phyloP scores from a whole-genome alignment of 2,329 filamentous ascomycete species.

The Aquanectria penicillioides region DNA sequence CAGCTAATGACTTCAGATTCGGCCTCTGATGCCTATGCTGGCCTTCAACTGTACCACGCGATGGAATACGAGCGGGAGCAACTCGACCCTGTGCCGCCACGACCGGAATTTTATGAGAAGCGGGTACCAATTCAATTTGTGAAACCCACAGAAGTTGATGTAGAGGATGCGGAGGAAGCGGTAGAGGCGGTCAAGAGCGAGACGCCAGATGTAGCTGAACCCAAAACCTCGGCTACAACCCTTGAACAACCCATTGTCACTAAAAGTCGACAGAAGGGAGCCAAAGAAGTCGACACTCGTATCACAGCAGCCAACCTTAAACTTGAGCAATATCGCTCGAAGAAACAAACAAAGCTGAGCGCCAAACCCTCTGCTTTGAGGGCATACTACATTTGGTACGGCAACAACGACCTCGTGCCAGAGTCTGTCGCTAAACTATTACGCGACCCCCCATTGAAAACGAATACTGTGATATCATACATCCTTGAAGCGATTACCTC shows the following conservation, averaged over 20 bases:
- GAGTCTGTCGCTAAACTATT: constrained; percentile 63
- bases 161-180: constrained; percentile 1
- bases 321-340: constrained; percentile 48
- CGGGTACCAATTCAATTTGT: constrained; percentile 69
- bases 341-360: constrained; percentile 34
- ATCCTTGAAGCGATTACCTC: constrained; percentile 64
- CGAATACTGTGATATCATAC: constrained; percentile 65
- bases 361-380: constrained; percentile 54
- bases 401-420: constrained; percentile 59
- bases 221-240: neutral
- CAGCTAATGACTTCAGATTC: constrained; percentile 64
- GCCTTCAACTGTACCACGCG: constrained; percentile 75
- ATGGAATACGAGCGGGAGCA: constrained; percentile 74
- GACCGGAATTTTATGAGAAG: constrained; percentile 75
- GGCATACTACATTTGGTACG: constrained; percentile 73
- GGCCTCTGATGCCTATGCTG: constrained; percentile 85
- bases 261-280: constrained; percentile 9
- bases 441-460: constrained; percentile 68
- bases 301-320: constrained; percentile 55
- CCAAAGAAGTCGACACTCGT: constrained; percentile 48
- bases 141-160: constrained; percentile 19
- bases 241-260: neutral
- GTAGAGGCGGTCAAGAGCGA: constrained; percentile 13
- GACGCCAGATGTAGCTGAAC: neutral
- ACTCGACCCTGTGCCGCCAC: constrained; percentile 75